Percentiles rank a stretch among this genome's conserved stretches.
Evolutionary conservation across 2,329 filamentous ascomycete genomes (phyloP).

Genomic region (Botrytis galanthina): DNA sequence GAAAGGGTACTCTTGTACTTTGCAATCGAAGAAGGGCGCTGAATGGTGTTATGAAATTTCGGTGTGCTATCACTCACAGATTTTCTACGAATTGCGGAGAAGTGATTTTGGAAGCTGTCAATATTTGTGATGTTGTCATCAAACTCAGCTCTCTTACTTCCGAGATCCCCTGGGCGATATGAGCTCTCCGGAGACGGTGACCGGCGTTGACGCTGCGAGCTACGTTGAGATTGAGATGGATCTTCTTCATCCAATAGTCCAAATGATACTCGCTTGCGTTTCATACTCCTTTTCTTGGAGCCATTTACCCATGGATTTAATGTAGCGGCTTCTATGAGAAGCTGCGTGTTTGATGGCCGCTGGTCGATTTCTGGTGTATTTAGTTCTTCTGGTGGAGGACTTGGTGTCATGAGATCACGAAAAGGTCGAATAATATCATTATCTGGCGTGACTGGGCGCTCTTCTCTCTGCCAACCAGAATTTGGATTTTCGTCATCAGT

Average conservation of each 20-base stretch:
- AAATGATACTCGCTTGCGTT: constrained; percentile 36
- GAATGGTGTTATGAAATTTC: constrained; percentile 19
- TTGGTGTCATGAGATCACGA: constrained; percentile 29
- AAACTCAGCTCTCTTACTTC: constrained; percentile 23
- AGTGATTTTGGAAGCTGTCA: constrained; percentile 27
- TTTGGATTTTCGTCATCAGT: neutral
- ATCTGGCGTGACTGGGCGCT: constrained; percentile 23
- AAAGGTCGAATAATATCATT: constrained; percentile 28
- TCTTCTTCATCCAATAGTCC: constrained; percentile 21
- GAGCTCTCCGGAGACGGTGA: constrained; percentile 29
- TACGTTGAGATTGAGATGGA: neutral
- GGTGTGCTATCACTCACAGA: constrained; percentile 20
- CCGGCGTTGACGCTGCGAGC: constrained; percentile 10
- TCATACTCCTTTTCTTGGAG: constrained; percentile 24
- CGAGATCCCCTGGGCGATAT: constrained; percentile 8
- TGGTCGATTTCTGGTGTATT: neutral
- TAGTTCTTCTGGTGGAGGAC: constrained; percentile 18
- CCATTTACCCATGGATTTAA: constrained; percentile 35
- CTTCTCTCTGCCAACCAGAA: constrained; percentile 25
- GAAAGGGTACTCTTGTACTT: constrained; percentile 26
- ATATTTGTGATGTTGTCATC: constrained; percentile 25
- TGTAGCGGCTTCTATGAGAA: constrained; percentile 29
- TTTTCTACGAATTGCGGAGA: constrained; percentile 18
- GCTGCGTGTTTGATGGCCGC: constrained; percentile 28
- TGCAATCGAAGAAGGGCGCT: constrained; percentile 25